Evolutionary conservation across 2,329 filamentous ascomycete genomes (phyloP), one percentile per base, ranked within the genome.

Genomic region (Lachnum nothofagi): DNA sequence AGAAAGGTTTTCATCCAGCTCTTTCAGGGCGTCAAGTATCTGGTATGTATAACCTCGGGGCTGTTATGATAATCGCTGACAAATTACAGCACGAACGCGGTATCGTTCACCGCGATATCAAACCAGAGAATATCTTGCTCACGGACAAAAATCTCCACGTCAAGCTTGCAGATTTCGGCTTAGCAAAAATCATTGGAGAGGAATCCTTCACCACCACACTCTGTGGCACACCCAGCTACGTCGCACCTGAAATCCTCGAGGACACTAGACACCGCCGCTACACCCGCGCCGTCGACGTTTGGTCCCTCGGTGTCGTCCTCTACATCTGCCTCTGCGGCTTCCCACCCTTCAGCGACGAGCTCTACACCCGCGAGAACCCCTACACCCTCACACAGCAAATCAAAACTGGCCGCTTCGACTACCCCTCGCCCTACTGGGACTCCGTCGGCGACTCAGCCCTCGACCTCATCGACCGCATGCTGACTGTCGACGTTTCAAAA

Each of bases 311-410:
- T n/a, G 93, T 98, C 3, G 91, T 98, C 3, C 76, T 98, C 20
- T 98, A 97, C 70, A 97, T 97, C 60, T 96, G 90, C 65, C 78
- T 97, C 4, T 97, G 93, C 65, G 93, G 93, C 29, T 97, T 97
- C 63, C 93, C 91, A 4, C 93, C 93, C 0, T 98, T 98, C 70
- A 95, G 89, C 0, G 93, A 98, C 62, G 93, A 98, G 69, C 80
- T 97, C 0, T 88, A 84, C 69, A 83, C 82, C 1, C 70, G 70
- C 29, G 84, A 95, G 38, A 93, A 91, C 57, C 93, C 93, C 2
- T 96, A 88, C 65, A 88, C 79, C 0, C 75, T 97, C 38, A 86
- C 86, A 1, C 85, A 95, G 60, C 91, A 97, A 70, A 97, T 95
- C 70, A 91, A 86, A 67, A 79, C 80, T 67, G 93, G 88, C 14